Percentiles rank a stretch among this genome's conserved stretches.
These are phyloP conservation scores for Dacryopinax spathularia DNA, from an alignment of 768 basidiomycete genomes.

Conservation along the genomic window DNA sequence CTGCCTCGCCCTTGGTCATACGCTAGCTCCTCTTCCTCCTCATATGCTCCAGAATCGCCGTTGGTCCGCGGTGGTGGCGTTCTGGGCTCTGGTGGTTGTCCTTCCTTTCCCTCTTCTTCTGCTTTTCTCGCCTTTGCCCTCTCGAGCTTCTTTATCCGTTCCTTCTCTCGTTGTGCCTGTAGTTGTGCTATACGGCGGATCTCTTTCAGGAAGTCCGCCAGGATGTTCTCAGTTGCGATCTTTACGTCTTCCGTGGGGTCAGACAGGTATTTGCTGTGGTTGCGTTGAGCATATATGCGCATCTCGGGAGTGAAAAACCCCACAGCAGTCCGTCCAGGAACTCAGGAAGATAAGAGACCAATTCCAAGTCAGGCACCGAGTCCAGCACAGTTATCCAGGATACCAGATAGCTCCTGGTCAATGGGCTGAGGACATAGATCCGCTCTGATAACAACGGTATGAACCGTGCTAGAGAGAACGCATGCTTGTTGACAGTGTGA, in stretches of 20 bases:
- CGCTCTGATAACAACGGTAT: constrained; percentile 86
- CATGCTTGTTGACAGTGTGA: constrained; percentile 39
- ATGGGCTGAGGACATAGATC: constrained; percentile 89
- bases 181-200: constrained; percentile 73
- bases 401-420: constrained; percentile 90
- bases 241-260: constrained; percentile 91
- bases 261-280: constrained; percentile 72
- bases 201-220: constrained; percentile 82
- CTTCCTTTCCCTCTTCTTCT: constrained; percentile 29
- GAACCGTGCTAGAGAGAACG: constrained; percentile 88
- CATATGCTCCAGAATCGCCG: constrained; percentile 6
- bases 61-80: constrained; percentile 3
- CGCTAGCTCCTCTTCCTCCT: constrained; percentile 35
- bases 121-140: constrained; percentile 31
- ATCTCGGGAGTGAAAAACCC: constrained; percentile 22
- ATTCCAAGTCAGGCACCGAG: constrained; percentile 89
- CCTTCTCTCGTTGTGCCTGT: constrained; percentile 41
- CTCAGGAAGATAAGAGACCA: constrained; percentile 87
- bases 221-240: constrained; percentile 74
- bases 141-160: constrained; percentile 21
- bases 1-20: constrained; percentile 35
- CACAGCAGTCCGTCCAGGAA: constrained; percentile 88
- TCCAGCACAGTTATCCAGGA: constrained; percentile 93
- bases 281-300: constrained; percentile 10
- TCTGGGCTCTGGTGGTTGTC: constrained; percentile 23